These are phyloP conservation scores for Heimioporus sp. DNA, from an alignment of 768 basidiomycete species.

Conservation along the genomic window DNA sequence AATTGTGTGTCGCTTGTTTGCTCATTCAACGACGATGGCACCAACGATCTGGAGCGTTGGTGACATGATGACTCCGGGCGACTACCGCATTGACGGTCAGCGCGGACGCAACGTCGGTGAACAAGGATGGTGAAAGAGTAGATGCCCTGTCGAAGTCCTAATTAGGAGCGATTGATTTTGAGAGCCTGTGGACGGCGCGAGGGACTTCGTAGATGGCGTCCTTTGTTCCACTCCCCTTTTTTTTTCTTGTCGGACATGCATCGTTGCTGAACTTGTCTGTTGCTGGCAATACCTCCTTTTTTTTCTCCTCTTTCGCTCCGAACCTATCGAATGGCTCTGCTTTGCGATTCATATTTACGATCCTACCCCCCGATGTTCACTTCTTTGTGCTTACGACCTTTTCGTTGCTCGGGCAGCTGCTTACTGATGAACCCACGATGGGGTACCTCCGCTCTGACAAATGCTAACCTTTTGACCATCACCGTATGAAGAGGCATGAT, in stretches of 20 bases:
- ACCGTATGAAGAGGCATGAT: too few species aligned
- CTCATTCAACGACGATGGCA: slow-evolving; percentile 20
- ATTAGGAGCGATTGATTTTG: slow-evolving; percentile 23
- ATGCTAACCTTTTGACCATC: too few species aligned
- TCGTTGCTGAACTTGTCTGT: not conserved
- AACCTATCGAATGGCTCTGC: too few species aligned
- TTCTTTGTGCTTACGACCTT: not conserved
- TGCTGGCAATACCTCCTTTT: slow-evolving; percentile 12
- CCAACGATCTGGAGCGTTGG: slow-evolving; percentile 33
- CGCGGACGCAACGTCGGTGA: slow-evolving; percentile 8
- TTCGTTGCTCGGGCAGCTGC: not conserved
- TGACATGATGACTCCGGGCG: slow-evolving; percentile 29
- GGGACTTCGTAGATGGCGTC: not conserved
- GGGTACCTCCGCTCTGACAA: slow-evolving; percentile 4
- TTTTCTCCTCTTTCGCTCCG: too few species aligned
- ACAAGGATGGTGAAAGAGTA: slow-evolving; percentile 11
- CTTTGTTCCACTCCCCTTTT: not conserved
- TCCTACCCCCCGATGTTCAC: not conserved
- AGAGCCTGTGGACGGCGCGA: not conserved
- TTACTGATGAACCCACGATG: slow-evolving; percentile 8
- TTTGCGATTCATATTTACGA: slow-evolving; percentile 9
- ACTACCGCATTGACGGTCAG: slow-evolving; percentile 20
- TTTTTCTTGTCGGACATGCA: not conserved
- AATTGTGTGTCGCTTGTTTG: slow-evolving; percentile 29
- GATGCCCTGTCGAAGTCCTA: slow-evolving; percentile 9